Percentiles rank a stretch among this genome's conserved stretches.
Conservation (phyloP, 164 flowering plant species). For the Taxillus chinensis region DNA sequence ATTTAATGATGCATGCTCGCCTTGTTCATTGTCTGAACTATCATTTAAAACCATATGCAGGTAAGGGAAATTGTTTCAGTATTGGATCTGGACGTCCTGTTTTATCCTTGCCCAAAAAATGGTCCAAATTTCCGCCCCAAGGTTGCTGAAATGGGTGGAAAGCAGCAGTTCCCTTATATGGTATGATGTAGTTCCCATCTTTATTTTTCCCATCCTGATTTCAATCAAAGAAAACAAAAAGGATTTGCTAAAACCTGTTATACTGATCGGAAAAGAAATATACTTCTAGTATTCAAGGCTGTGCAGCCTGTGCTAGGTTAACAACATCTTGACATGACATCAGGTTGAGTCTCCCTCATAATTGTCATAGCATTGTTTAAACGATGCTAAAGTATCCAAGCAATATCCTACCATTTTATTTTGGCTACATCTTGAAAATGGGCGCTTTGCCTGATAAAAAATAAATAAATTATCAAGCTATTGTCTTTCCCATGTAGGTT, state of each 20-base stretch:
- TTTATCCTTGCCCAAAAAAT: conserved; percentile 90
- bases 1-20: not conserved
- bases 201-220: not conserved
- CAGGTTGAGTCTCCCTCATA: too few relatives aligned
- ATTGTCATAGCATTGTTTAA: too few relatives aligned
- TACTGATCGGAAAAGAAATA: too few relatives aligned
- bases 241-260: not conserved
- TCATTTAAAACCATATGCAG: conserved; percentile 25
- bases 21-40: conserved; percentile 1
- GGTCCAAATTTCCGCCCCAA: conserved; percentile 94
- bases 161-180: conserved; percentile 96
- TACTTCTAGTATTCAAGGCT: too few relatives aligned
- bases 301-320: too few relatives aligned
- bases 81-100: conserved; percentile 88
- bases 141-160: conserved; percentile 85
- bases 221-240: not conserved
- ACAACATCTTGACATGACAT: too few relatives aligned
- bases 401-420: too few relatives aligned
- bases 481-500: conserved; percentile 40
- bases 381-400: too few relatives aligned
- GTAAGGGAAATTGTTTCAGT: conserved; percentile 87
- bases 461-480: too few relatives aligned
- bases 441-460: too few relatives aligned
- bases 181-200: conserved; percentile 21
- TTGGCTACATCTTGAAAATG: too few relatives aligned